A percentile compares a stretch with the other conserved stretches of the same genome.
These are phyloP conservation scores for Asterionellopsis glacialis DNA, from an alignment of 108 stramenopile species.

Conservation along the genomic window DNA sequence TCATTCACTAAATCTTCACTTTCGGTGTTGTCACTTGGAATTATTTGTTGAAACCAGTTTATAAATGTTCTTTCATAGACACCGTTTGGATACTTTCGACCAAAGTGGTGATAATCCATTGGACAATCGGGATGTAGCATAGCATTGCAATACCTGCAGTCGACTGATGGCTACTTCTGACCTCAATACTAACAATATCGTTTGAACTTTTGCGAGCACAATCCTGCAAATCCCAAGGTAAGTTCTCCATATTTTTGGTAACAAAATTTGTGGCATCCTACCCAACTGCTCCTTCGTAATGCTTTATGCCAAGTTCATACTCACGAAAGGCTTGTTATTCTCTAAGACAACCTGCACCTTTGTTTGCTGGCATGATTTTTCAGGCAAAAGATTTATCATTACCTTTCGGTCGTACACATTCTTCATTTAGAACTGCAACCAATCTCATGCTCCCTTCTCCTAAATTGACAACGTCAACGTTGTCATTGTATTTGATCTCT, in stretches of 20 bases:
- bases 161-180: no score
- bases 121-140: no score
- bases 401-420: constrained; percentile 91
- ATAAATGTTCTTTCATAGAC: no score
- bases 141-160: no score
- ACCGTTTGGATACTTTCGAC: no score
- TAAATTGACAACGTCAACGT: constrained; percentile 85
- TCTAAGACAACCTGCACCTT: constrained; percentile 51
- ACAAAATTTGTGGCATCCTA: constrained; percentile 86
- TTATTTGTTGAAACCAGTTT: no score
- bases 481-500: constrained; percentile 91
- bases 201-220: constrained; percentile 46
- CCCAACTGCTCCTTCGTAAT: constrained; percentile 92
- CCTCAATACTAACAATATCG: constrained; percentile 33
- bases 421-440: constrained; percentile 93
- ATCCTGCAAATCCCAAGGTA: constrained; percentile 68
- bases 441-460: constrained; percentile 93
- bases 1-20: no score
- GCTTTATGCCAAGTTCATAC: constrained; percentile 86
- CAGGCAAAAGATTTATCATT: constrained; percentile 74
- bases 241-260: constrained; percentile 78
- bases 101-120: no score
- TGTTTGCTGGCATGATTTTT: constrained; percentile 56
- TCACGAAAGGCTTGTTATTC: constrained; percentile 41
- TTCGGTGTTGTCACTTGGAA: no score